Base-by-base conservation (phyloP, 305 asterid genomes). In the Fraxinus angustifolia region DNA sequence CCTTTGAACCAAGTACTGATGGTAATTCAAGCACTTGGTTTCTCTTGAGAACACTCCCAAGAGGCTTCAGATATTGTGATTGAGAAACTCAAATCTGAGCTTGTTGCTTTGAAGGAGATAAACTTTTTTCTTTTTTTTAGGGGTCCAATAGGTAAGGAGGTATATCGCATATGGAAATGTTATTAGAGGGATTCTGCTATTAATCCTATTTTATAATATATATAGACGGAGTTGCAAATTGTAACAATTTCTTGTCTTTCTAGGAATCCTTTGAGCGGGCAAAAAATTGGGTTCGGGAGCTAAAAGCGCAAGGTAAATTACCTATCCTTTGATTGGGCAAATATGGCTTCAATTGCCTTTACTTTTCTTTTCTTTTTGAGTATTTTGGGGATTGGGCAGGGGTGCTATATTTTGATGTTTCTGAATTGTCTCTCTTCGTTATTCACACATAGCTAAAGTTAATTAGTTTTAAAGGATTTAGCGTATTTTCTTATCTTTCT, bases 21-120 rank as follows among this genome's bases (percentile, higher is more conserved):
- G 97, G 89, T 83, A 91, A 95, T 8, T 89, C 91, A 23, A 91
- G 90, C 84, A 91, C 96, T 77, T 38, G 48, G 48, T 38, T 38
- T 38, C 93, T 83, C 71, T 87, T n/a, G 81, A 86, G 82, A 75
- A 80, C 73, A 78, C 2, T 88, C 88, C 62, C 90, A 89, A 30
- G 95, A 89, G 81, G 84, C 88, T 19, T 78, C 89, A 1, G 93
- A 89, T 62, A 79, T 53, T 56, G 89, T 88, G 75, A 82, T 89
- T 0, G 98, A 92, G 85, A 93, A 91, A 84, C 95, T 93, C 84
- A 94, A 85, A 90, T 82, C 91, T 3, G 98, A 96, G 71, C 81
- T 93, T 40, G 79, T 90, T 31, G 89, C 91, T 85, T 82, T 90
- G 48, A 8, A 8, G 48, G 48, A 23, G 0, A 1, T 23, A 23